Percentiles rank a stretch among this genome's conserved stretches.
phyloP scores from a whole-genome alignment of 1,139 yeast genomes.

The Zygoascus meyerae region DNA sequence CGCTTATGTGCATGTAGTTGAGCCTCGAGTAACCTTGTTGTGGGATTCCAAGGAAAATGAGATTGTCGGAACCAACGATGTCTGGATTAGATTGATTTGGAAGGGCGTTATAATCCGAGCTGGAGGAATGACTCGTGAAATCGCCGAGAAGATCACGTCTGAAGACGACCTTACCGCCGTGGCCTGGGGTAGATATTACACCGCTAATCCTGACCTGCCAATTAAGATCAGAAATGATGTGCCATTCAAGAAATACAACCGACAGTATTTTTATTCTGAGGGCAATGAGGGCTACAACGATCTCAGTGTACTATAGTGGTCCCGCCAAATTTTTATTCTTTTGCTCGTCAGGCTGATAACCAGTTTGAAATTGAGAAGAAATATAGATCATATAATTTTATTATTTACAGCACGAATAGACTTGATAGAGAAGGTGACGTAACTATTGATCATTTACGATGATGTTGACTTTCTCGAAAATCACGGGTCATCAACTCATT shows the following conservation, averaged over 20 bases:
- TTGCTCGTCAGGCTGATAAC: too few relatives aligned
- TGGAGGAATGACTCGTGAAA: conserved; percentile 35
- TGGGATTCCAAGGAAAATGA: conserved; percentile 15
- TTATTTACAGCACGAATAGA: too few relatives aligned
- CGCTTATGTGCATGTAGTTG: conserved; percentile 51
- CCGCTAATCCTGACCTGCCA: conserved; percentile 39
- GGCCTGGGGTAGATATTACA: conserved; percentile 44
- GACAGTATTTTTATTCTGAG: conserved; percentile 34
- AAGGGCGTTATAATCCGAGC: conserved; percentile 38
- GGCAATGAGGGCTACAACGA: conserved; percentile 34
- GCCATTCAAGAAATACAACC: conserved; percentile 30
- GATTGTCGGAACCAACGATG: conserved; percentile 11
- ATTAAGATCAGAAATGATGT: conserved; percentile 9
- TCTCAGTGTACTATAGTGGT: too few relatives aligned
- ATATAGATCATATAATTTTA: too few relatives aligned
- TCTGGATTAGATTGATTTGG: conserved; percentile 31
- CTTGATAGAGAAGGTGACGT: too few relatives aligned
- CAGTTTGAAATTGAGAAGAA: too few relatives aligned
- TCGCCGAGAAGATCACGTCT: conserved; percentile 27
- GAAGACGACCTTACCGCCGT: conserved; percentile 37
- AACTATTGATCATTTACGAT: too few relatives aligned
- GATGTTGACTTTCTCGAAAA: too few relatives aligned
- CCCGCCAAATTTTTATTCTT: too few relatives aligned
- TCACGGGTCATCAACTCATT: too few relatives aligned
- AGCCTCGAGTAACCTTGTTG: conserved; percentile 36